These are phyloP conservation scores for Amanita polypyramis DNA, from an alignment of 768 basidiomycete genomes.

Conservation along the genomic window DNA sequence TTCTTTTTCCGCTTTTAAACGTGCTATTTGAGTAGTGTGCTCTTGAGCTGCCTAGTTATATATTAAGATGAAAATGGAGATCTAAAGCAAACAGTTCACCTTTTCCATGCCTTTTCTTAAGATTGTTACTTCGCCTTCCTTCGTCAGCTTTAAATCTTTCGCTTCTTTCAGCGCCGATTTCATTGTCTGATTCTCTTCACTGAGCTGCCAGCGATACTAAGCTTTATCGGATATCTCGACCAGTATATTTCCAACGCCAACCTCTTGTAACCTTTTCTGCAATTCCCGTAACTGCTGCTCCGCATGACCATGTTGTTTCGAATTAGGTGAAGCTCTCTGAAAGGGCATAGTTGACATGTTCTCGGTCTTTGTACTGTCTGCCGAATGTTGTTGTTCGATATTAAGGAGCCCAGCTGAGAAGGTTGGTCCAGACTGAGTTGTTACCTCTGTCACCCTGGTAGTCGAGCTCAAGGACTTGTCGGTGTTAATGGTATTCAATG, in stretches of 20 bases:
- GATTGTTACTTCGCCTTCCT: constrained; percentile 64
- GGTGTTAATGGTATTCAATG: background rate
- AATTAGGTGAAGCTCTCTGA: background rate
- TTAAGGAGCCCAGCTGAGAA: background rate
- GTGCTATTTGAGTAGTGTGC: constrained; percentile 45
- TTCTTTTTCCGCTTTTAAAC: constrained; percentile 49
- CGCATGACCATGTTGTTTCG: constrained; percentile 5
- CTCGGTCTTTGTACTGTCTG: background rate
- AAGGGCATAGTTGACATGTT: background rate
- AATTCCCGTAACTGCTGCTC: constrained; percentile 19
- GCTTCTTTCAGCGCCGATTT: constrained; percentile 36
- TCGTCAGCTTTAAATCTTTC: constrained; percentile 39
- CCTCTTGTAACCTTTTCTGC: constrained; percentile 15
- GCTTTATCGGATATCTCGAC: background rate
- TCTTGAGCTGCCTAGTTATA: constrained; percentile 39
- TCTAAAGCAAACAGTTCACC: constrained; percentile 23
- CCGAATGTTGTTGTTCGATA: background rate
- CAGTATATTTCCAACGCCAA: background rate
- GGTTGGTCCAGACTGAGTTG: background rate
- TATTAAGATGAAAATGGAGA: constrained; percentile 6
- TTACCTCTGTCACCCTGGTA: constrained; percentile 1
- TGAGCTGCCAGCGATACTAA: constrained; percentile 27
- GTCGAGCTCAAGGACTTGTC: background rate
- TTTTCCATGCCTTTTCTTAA: constrained; percentile 59
- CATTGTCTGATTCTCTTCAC: constrained; percentile 35